Percentiles rank a stretch among this genome's conserved stretches.
These are phyloP conservation scores for Phaffomyces antillensis DNA, from an alignment of 805 yeast species.

Conservation along the genomic window DNA sequence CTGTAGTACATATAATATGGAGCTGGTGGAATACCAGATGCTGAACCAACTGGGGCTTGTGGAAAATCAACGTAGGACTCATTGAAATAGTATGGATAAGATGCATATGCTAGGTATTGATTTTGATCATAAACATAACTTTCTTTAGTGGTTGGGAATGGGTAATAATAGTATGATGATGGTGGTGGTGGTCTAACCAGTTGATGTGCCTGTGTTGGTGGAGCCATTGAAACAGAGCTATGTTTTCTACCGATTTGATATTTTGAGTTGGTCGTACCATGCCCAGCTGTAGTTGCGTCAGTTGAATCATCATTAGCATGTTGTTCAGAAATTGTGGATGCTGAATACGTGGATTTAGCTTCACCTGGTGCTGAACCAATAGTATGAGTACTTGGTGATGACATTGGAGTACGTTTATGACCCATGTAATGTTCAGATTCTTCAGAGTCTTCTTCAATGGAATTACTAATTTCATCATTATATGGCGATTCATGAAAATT, in stretches of 20 bases:
- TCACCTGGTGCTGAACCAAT: constrained; percentile 20
- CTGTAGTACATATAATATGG: constrained; percentile 26
- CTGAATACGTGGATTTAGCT: constrained; percentile 19
- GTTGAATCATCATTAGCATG: constrained; percentile 12
- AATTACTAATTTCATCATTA: neutral
- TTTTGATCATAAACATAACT: constrained; percentile 22
- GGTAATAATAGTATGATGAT: constrained; percentile 24
- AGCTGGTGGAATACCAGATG: constrained; percentile 18
- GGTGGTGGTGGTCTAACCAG: constrained; percentile 21
- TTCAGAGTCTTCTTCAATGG: constrained; percentile 1
- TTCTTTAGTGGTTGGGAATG: constrained; percentile 23
- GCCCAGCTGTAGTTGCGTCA: constrained; percentile 13
- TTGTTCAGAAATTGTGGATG: constrained; percentile 20
- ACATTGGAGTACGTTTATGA: constrained; percentile 19
- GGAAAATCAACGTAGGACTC: constrained; percentile 17
- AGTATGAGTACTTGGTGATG: constrained; percentile 22
- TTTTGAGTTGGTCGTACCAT: constrained; percentile 9
- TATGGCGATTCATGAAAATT: neutral
- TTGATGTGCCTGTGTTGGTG: constrained; percentile 3
- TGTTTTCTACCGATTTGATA: constrained; percentile 11
- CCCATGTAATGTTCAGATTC: constrained; percentile 1
- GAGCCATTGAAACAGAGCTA: constrained; percentile 5
- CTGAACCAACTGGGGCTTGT: constrained; percentile 9
- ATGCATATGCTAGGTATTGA: constrained; percentile 16
- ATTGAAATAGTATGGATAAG: constrained; percentile 20